phyloP scores from a whole-genome alignment of 345 rosid genomes.

The Dovyalis caffra region DNA sequence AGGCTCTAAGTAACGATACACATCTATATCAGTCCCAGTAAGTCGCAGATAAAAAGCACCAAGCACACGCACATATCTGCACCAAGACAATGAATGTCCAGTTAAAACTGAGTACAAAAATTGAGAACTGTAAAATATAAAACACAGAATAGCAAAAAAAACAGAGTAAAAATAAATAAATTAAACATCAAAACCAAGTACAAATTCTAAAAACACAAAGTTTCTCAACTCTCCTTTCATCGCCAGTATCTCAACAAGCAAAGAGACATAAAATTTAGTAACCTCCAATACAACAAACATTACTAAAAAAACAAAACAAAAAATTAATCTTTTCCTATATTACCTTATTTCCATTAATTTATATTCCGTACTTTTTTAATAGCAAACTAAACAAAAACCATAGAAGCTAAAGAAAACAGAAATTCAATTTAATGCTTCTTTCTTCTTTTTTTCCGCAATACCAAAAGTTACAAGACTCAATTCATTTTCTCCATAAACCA shows the following conservation, averaged over 20 bases:
- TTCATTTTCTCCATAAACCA: background rate
- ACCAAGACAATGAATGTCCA: background rate
- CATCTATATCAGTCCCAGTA: constrained; percentile 73
- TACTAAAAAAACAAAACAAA: too few species aligned
- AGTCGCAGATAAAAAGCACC: constrained; percentile 91
- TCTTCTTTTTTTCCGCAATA: background rate
- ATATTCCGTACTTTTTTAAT: background rate
- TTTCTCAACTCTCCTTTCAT: background rate
- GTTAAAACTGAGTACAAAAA: background rate
- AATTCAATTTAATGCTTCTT: background rate
- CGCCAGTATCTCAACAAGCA: background rate
- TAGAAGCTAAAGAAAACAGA: too few species aligned
- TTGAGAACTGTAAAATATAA: background rate
- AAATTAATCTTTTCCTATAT: background rate
- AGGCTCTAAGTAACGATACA: constrained; percentile 82
- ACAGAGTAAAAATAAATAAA: background rate
- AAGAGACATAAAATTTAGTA: background rate
- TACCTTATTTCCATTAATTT: background rate
- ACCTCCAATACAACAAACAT: too few species aligned
- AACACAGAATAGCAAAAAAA: too few species aligned
- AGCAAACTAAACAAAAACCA: background rate
- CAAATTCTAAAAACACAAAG: background rate
- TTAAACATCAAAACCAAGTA: background rate
- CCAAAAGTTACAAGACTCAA: background rate
- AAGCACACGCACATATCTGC: constrained; percentile 77